phyloP scores from a whole-genome alignment of 202 grass and related monocot genomes.

The Schoenoplectus tabernaemontani region DNA sequence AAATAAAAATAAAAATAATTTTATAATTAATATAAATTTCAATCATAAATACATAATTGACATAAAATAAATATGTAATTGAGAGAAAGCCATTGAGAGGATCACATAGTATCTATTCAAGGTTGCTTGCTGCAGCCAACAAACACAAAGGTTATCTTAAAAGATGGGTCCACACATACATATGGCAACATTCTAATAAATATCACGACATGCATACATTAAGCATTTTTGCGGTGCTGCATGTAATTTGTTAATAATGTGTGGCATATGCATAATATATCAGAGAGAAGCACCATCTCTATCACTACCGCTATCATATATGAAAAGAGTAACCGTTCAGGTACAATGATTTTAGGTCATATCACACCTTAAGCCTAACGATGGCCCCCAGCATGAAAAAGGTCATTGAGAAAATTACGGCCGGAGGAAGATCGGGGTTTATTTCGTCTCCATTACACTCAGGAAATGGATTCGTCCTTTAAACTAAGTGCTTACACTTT shows the following conservation, averaged over 20 bases:
- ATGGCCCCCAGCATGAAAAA: not conserved
- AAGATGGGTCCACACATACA: not conserved
- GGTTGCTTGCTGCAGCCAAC: not conserved
- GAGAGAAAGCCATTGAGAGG: not conserved
- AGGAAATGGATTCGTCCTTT: not conserved
- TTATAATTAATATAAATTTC: too few relatives aligned
- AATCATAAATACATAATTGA: not conserved
- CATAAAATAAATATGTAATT: too few relatives aligned
- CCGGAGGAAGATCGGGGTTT: not conserved
- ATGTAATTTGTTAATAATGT: not conserved
- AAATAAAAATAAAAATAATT: too few relatives aligned
- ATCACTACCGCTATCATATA: not conserved
- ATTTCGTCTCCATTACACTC: not conserved
- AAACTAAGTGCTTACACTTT: too few relatives aligned
- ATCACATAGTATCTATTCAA: too few relatives aligned
- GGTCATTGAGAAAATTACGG: not conserved
- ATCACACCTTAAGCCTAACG: constrained; percentile 3
- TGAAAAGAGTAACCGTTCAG: constrained; percentile 8
- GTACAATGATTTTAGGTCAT: constrained; percentile 11
- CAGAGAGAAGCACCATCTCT: not conserved
- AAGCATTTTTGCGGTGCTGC: not conserved
- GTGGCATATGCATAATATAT: not conserved
- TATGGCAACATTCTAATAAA: too few relatives aligned
- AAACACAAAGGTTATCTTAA: not conserved
- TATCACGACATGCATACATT: too few relatives aligned